Evolutionary conservation across 345 rosid genomes (phyloP).

Genomic region (Rubroshorea leprosula): DNA sequence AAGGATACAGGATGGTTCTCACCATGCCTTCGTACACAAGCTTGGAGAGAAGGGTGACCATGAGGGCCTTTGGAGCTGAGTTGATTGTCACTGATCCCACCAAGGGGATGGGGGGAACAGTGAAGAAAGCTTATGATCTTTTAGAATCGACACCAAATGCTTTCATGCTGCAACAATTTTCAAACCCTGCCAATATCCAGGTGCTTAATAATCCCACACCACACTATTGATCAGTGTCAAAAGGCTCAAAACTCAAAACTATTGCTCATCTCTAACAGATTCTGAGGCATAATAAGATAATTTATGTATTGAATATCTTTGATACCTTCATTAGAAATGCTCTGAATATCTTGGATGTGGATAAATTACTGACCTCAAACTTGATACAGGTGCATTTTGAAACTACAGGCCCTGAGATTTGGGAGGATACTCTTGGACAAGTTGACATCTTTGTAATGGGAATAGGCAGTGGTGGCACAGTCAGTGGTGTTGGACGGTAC

Average conservation of each 20-base stretch:
- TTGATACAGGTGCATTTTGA: slow-evolving; percentile 71
- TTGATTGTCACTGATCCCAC: slow-evolving; percentile 87
- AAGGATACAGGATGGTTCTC: slow-evolving; percentile 81
- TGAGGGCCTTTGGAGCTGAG: slow-evolving; percentile 96
- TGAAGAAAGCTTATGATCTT: slow-evolving; percentile 82
- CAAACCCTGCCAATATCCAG: slow-evolving; percentile 86
- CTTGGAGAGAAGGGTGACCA: slow-evolving; percentile 89
- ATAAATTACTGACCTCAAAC: background rate
- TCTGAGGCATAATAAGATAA: background rate
- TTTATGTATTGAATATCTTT: background rate
- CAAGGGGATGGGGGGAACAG: slow-evolving; percentile 97
- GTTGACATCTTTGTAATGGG: slow-evolving; percentile 97
- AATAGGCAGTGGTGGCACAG: slow-evolving; percentile 97
- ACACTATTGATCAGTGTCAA: background rate
- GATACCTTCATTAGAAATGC: background rate
- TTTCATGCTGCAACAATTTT: slow-evolving; percentile 79
- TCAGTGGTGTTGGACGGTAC: slow-evolving; percentile 88
- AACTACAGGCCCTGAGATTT: slow-evolving; percentile 96
- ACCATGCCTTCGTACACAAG: slow-evolving; percentile 99
- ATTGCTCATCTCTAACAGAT: background rate
- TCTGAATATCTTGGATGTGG: background rate
- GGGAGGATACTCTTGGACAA: slow-evolving; percentile 90
- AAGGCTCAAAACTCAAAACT: background rate
- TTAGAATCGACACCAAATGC: slow-evolving; percentile 74
- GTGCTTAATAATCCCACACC: no score